Base-by-base conservation (phyloP, 1,284 basidiomycete species). In the Fomitiporia mediterranea region DNA sequence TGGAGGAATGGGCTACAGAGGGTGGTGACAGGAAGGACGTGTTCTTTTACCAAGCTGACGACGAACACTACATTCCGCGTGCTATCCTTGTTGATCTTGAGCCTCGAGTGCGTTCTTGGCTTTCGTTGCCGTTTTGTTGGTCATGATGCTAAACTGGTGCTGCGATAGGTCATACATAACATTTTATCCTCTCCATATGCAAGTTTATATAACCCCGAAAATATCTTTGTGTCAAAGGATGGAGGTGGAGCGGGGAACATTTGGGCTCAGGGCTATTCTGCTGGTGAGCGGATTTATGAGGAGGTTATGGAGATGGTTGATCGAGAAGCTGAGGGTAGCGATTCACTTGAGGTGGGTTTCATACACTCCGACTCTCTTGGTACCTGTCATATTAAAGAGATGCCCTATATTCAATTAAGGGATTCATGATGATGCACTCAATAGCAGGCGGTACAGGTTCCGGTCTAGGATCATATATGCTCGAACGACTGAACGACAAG, bases 291-390 rank as follows among this genome's bases (percentile, higher is more conserved):
- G 63, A 84, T 96, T 61, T 98, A 96, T 66, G 96, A 99, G 65
- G 96, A 99, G 64, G 83, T 99, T 51, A 96, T 99, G 84, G 96
- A 99, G 71, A 98, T 99, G 94, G 84, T 99, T 56, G 97, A 99
- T 69, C 81, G 97, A 34, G 97, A 99, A 72, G 96, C 96, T 2
- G 97, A 99, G 68, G 96, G 97, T 2, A 96, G 94, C 68, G 97
- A 99, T 73, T 95, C 91, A 15, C 76, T 99, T 19, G 96, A 99
- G 84, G 96, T 95, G 57, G 58, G 78, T 65, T n/a, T 6, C 32
- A 37, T 51, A 13, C 19, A 15, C 5, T n/a, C n/a, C n/a, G n/a
- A n/a, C n/a, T 19, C 19, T 35, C 47, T 23, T 34, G 17, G 25
- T 21, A 8, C 15, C n/a, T n/a, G n/a, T n/a, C n/a, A n/a, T n/a